A percentile compares a stretch with the other conserved stretches of the same genome.
phyloP scores from a whole-genome alignment of 257 asterid genomes.

The Solanum virginianum region DNA sequence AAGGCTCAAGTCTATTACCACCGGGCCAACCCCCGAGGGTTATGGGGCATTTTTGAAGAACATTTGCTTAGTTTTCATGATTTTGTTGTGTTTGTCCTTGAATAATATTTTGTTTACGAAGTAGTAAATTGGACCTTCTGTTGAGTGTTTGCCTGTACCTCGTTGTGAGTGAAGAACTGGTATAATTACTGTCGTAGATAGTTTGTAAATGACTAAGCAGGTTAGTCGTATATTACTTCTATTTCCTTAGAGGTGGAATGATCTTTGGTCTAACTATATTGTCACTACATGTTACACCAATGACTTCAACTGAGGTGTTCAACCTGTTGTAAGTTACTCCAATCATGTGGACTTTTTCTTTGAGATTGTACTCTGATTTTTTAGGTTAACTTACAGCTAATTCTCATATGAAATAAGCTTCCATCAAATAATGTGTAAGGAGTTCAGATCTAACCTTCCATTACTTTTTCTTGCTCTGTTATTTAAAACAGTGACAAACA shows the following conservation, averaged over 20 bases:
- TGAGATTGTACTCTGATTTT: not conserved
- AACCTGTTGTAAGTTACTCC: not conserved
- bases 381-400: not conserved
- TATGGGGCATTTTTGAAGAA: not conserved
- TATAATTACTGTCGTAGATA: not conserved
- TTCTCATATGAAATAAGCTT: not conserved
- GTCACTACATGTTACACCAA: not conserved
- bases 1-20: too few species aligned
- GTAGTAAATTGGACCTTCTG: not conserved
- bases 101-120: not conserved
- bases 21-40: too few species aligned
- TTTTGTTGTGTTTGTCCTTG: not conserved
- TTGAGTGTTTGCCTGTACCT: not conserved
- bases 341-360: not conserved
- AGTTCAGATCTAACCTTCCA: not conserved
- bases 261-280: not conserved
- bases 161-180: not conserved
- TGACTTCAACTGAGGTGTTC: not conserved
- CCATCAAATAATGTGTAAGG: not conserved
- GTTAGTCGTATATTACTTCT: not conserved
- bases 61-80: not conserved
- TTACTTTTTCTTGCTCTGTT: not conserved
- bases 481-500: conserved; percentile 37
- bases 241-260: not conserved
- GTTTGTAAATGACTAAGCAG: not conserved